phyloP scores from a whole-genome alignment of 2,329 filamentous ascomycete species.

The Hymenoscyphus fraxineus region DNA sequence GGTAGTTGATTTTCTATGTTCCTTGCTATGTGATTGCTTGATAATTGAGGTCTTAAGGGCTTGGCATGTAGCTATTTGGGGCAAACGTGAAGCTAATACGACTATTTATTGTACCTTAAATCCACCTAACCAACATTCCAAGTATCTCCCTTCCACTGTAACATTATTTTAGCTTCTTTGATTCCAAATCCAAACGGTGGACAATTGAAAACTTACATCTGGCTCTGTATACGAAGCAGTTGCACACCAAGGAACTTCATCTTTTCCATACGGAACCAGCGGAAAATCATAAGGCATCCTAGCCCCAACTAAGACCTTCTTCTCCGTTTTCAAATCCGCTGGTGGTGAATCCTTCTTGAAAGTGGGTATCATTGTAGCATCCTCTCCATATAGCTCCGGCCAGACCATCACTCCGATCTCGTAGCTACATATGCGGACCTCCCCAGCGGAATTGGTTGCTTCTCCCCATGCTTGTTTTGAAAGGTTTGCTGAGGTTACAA shows the following conservation, averaged over 20 bases:
- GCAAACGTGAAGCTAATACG: neutral
- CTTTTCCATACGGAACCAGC: slow-evolving; percentile 57
- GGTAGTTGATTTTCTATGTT: neutral
- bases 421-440: slow-evolving; percentile 73
- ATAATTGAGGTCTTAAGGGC: neutral
- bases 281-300: slow-evolving; percentile 83
- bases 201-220: slow-evolving; percentile 44
- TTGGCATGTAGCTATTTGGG: no score
- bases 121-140: slow-evolving; percentile 14
- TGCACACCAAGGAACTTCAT: slow-evolving; percentile 75
- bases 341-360: slow-evolving; percentile 59
- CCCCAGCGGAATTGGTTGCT: slow-evolving; percentile 48
- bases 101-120: neutral
- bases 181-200: neutral
- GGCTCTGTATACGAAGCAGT: slow-evolving; percentile 54
- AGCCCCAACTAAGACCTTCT: slow-evolving; percentile 56
- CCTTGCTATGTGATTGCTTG: neutral
- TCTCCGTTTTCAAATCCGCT: slow-evolving; percentile 21
- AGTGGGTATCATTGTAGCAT: slow-evolving; percentile 59
- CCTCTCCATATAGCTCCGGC: slow-evolving; percentile 56
- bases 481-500: slow-evolving; percentile 86
- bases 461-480: slow-evolving; percentile 89
- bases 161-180: neutral
- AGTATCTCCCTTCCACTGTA: slow-evolving; percentile 26
- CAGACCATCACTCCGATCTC: slow-evolving; percentile 82